Evolutionary conservation across 2,329 filamentous ascomycete species (phyloP), one percentile per base, ranked within the genome.

Genomic region (Botrytis tulipae): DNA sequence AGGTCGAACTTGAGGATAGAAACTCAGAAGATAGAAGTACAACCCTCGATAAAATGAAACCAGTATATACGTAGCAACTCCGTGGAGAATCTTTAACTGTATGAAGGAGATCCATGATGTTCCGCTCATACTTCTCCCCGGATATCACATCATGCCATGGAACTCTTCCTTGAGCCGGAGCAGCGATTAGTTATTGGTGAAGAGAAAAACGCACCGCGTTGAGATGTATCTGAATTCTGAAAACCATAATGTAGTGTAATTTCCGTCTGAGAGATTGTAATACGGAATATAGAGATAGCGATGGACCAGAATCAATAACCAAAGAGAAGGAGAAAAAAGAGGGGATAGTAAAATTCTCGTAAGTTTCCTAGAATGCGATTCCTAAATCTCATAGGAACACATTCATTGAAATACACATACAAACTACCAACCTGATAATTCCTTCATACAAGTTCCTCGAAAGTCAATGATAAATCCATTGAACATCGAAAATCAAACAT

Each of bases 361-460:
- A 12, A n/a, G 5, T 25, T 51, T n/a, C 22, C 25, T 51, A 14
- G 12, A n/a, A n/a, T 14, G 1, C 0, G 12, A 51, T 51, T 25
- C 10, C 48, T 51, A 10, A 51, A 51, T 5, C 10, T 51, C 10
- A 51, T 25, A 3, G 2, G 2, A 25, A 51, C 0, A n/a, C 4
- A 3, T n/a, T 51, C 4, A 3, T 25, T 2, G 4, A 51, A n/a
- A 10, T 0, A n/a, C 22, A 3, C 10, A 51, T 25, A 3, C 4
- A 25, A 14, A 51, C 10, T 2, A n/a, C 10, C 10, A 51, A 51
- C 4, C 46, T 51, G 10, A 51, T 12, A 25, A n/a, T 25, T n/a
- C 48, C 10, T 51, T n/a, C 10, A 51, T 25, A 25, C 0, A 25
- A 51, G 12, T 51, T 12, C 10, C 22, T 25, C 22, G 10, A n/a